Conservation (phyloP, 1,284 basidiomycete species). For the Chondrostereum purpureum region DNA sequence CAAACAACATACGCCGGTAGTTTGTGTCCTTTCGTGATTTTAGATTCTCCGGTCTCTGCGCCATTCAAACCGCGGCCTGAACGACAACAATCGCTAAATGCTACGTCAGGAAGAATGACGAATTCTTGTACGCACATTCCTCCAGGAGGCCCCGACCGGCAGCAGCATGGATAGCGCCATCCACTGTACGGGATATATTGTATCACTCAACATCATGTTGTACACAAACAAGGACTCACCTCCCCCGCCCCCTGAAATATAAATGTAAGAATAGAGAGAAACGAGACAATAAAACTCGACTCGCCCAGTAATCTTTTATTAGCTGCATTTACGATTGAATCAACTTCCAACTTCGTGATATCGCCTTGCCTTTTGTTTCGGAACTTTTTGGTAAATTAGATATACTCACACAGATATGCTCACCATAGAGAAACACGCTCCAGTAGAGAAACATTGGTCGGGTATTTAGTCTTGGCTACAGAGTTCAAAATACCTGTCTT, state of each 20-base stretch:
- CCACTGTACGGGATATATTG: too few species aligned
- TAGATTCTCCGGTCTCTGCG: slow-evolving; percentile 78
- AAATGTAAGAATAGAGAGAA: neutral
- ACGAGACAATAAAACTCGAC: neutral
- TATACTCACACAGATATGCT: slow-evolving; percentile 21
- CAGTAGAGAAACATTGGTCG: slow-evolving; percentile 31
- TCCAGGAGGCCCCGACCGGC: slow-evolving; percentile 69
- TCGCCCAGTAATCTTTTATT: slow-evolving; percentile 70
- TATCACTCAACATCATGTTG: too few species aligned
- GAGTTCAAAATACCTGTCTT: neutral
- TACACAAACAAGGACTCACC: too few species aligned
- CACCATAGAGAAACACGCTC: slow-evolving; percentile 58
- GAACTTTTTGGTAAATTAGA: slow-evolving; percentile 5
- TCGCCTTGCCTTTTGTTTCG: slow-evolving; percentile 58
- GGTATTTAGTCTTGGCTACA: slow-evolving; percentile 26
- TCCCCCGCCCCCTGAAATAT: slow-evolving; percentile 56
- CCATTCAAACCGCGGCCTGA: slow-evolving; percentile 65
- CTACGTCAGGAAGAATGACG: slow-evolving; percentile 2
- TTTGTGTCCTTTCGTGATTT: slow-evolving; percentile 72
- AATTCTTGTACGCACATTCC: slow-evolving; percentile 53
- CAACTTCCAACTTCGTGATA: slow-evolving; percentile 67
- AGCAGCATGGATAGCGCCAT: slow-evolving; percentile 82
- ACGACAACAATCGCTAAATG: neutral
- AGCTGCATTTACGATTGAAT: slow-evolving; percentile 86
- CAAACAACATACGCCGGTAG: slow-evolving; percentile 54